Base-by-base conservation (phyloP, 2,329 filamentous ascomycete genomes). In the Colletotrichum abscissum region DNA sequence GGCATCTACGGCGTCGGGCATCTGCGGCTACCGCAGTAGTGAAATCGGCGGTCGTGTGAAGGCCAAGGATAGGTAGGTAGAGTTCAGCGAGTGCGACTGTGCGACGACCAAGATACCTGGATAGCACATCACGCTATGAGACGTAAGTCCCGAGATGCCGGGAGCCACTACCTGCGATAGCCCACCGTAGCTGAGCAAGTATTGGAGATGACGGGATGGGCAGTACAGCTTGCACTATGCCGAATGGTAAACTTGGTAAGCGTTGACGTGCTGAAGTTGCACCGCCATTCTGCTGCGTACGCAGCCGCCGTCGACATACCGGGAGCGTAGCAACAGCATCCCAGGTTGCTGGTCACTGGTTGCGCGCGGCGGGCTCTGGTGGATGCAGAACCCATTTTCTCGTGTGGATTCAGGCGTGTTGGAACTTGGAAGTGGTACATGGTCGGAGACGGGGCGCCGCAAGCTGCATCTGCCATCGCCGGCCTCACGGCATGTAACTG, bases 51-150 rank as follows among this genome's bases (percentile, higher is more conserved):
- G 38, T 19, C 33, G 33, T 35, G 33, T 12, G 11, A 11, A 42
- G 38, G 5, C 2, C 16, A 42, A 16, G 38, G 16, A 19, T 42
- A 67, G 22, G 42, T 42, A 67, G 22, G 42, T 60, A 22, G 24
- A 16, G 12, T 42, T 19, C 28, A 12, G 33, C 11, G 33, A 35
- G 11, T 35, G 28, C 38, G 57, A 49, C 30, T 26, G 33, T 35
- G 28, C 38, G 57, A 49, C 30, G 30, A 56, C 22, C 22, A 26
- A 22, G 8, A 42, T 24, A 59, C 58, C 42, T 24, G 66, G 69
- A 69, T 54, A 56, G 49, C 30, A 69, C 49, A 63, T 69, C 28
- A 58, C 69, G 65, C 69, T 72, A 69, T 63, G 57, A 30, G 28
- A 35, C 28, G 65, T 30, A 69, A 55, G 24, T 19, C 57, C 64